Evolutionary conservation across 768 basidiomycete genomes (phyloP).

Genomic region (Pilatotrama ljubarskyi): DNA sequence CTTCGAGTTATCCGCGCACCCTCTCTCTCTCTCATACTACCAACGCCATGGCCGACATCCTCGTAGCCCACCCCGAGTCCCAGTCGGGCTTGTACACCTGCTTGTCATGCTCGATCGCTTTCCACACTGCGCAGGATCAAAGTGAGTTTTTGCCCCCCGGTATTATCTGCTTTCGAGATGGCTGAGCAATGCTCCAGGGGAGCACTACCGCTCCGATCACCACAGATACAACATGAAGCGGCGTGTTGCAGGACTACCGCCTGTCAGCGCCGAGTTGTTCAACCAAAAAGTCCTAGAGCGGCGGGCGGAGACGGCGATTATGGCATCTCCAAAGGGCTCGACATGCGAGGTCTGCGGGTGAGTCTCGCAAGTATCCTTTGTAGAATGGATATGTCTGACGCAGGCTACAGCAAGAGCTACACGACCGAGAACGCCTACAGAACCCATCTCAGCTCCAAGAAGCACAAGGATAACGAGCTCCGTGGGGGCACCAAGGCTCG

Average conservation of each 20-base stretch:
- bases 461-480: conserved; percentile 78
- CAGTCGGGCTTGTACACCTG: conserved; percentile 68
- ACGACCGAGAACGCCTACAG: conserved; percentile 86
- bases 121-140: conserved; percentile 80
- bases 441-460: conserved; percentile 86
- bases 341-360: conserved; percentile 85
- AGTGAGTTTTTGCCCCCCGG: conserved; percentile 46
- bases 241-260: conserved; percentile 85
- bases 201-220: conserved; percentile 90
- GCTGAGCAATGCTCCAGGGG: conserved; percentile 45
- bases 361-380: conserved; percentile 30
- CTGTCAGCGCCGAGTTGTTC: conserved; percentile 75
- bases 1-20: neutral
- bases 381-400: neutral
- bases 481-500: conserved; percentile 40
- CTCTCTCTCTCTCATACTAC: neutral
- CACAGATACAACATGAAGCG: conserved; percentile 99
- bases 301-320: conserved; percentile 70
- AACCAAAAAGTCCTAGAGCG: conserved; percentile 87
- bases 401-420: conserved; percentile 74
- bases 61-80: conserved; percentile 3
- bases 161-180: neutral
- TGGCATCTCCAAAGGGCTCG: conserved; percentile 56
- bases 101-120: conserved; percentile 88
- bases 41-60: conserved; percentile 15